Conservation (phyloP, 1,284 basidiomycete species). For the Heterobasidion occidentale region DNA sequence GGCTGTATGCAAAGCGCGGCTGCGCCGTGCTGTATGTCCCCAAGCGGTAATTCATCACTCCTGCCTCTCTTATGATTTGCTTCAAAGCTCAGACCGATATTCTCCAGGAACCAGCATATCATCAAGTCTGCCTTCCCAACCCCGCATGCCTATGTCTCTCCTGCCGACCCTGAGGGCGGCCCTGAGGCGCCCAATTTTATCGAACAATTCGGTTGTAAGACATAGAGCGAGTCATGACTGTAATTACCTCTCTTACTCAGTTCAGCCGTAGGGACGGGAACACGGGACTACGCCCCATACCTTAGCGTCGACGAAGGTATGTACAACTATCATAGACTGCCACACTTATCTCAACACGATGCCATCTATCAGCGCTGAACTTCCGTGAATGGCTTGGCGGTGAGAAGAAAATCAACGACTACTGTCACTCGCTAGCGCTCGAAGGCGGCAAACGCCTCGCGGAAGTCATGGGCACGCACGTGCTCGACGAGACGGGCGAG, state of each 20-base stretch:
- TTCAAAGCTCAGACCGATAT: too few species aligned
- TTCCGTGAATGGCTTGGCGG: constrained; percentile 82
- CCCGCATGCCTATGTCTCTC: constrained; percentile 46
- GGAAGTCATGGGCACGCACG: constrained; percentile 54
- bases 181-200: constrained; percentile 38
- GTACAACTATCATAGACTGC: constrained; percentile 3
- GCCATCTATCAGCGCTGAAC: constrained; percentile 46
- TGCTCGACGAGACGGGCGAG: constrained; percentile 56
- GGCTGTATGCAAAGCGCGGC: constrained; percentile 70
- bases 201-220: constrained; percentile 52
- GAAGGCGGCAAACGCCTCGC: constrained; percentile 64
- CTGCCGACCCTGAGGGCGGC: constrained; percentile 14
- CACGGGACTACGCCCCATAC: constrained; percentile 48
- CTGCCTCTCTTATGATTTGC: too few species aligned
- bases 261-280: constrained; percentile 54
- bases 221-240: not conserved
- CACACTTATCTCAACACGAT: constrained; percentile 2
- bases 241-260: not conserved
- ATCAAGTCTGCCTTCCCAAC: constrained; percentile 76
- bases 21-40: constrained; percentile 76
- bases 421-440: constrained; percentile 70
- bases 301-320: constrained; percentile 50
- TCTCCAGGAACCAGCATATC: constrained; percentile 67
- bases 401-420: constrained; percentile 69
- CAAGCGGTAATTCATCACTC: constrained; percentile 39